Percentiles rank a stretch among this genome's conserved stretches.
These are phyloP conservation scores for Talaromyces liani DNA, from an alignment of 495 filamentous ascomycete species.

Conservation along the genomic window DNA sequence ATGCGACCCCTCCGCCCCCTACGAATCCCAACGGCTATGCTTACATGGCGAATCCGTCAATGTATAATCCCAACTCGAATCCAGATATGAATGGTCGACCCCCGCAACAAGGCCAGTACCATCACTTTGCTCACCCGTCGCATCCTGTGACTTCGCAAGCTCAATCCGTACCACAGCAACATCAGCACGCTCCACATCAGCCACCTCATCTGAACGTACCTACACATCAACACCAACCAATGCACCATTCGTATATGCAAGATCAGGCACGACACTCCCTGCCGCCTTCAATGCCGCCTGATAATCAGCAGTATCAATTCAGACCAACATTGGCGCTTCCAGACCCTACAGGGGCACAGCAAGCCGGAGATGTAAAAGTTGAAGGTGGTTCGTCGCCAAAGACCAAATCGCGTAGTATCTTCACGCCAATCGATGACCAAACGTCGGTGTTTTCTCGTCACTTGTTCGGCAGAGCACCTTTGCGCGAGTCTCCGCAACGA, in stretches of 20 bases:
- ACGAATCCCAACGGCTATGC: conserved; percentile 66
- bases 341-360: conserved; percentile 32
- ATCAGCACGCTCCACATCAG: conserved; percentile 37
- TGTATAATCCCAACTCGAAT: conserved; percentile 69
- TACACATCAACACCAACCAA: conserved; percentile 39
- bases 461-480: conserved; percentile 53
- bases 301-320: conserved; percentile 24
- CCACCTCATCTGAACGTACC: conserved; percentile 27
- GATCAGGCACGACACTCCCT: conserved; percentile 54
- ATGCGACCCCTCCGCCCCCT: conserved; percentile 52
- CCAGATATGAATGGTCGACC: conserved; percentile 30
- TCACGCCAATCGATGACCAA: conserved; percentile 92
- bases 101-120: conserved; percentile 39
- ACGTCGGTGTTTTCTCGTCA: conserved; percentile 83
- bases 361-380: conserved; percentile 26
- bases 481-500: conserved; percentile 33
- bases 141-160: conserved; percentile 24
- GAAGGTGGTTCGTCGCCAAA: conserved; percentile 51
- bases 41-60: conserved; percentile 77
- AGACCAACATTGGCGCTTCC: conserved; percentile 29
- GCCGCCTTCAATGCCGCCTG: conserved; percentile 42
- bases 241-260: conserved; percentile 59
- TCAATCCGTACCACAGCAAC: conserved; percentile 25
- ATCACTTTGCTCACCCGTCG: conserved; percentile 40
- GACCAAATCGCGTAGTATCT: conserved; percentile 84